These are phyloP conservation scores for Oldenlandia corymbosa DNA, from an alignment of 257 asterid genomes.

Conservation along the genomic window DNA sequence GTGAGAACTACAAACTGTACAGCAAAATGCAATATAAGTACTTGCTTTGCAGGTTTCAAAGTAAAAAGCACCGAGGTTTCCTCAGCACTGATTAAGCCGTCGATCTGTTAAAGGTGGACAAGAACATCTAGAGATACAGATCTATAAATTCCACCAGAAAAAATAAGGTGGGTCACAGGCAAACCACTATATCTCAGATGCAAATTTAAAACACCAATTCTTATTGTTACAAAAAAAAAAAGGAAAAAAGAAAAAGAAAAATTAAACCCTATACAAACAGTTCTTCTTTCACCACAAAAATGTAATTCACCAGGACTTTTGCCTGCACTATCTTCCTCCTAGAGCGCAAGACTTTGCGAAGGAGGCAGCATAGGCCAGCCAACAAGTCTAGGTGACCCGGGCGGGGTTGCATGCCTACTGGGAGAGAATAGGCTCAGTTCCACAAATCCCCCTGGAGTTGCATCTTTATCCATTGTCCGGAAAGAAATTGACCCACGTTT, in stretches of 20 bases:
- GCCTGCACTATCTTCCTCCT: background rate
- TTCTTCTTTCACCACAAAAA: conserved; percentile 49
- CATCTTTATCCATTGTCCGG: conserved; percentile 48
- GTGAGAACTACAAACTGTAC: background rate
- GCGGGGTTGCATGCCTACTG: conserved; percentile 51
- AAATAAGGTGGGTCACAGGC: conserved; percentile 49
- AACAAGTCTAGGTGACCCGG: conserved; percentile 59
- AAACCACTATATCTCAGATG: conserved; percentile 42
- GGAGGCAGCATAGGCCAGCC: conserved; percentile 74
- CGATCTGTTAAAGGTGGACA: conserved; percentile 23
- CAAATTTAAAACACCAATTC: conserved; percentile 36
- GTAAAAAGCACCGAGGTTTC: background rate
- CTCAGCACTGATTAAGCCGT: conserved; percentile 27
- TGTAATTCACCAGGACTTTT: conserved; percentile 24
- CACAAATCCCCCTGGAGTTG: conserved; percentile 61
- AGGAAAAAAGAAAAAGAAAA: background rate
- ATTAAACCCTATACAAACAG: conserved; percentile 49
- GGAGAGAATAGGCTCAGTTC: conserved; percentile 75
- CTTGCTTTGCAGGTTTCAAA: too few relatives aligned
- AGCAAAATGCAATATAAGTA: background rate
- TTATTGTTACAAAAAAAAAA: conserved; percentile 25
- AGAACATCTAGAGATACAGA: conserved; percentile 32
- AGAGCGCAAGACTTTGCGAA: conserved; percentile 24
- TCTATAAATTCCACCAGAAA: conserved; percentile 47
- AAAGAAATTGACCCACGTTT: conserved; percentile 62